Evolutionary conservation across 1,139 yeast species (phyloP).

Genomic region (Taiozyma sp.): DNA sequence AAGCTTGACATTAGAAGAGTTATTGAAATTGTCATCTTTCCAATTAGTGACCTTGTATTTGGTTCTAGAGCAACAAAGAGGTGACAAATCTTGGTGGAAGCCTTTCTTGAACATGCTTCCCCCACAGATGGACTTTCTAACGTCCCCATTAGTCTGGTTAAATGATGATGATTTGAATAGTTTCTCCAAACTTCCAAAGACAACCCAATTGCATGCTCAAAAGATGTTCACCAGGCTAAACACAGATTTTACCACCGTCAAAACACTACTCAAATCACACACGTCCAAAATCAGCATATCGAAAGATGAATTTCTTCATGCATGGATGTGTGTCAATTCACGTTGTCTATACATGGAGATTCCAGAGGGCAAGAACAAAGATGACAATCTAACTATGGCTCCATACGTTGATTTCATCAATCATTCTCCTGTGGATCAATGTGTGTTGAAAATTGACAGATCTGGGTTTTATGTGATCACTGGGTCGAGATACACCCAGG

Average conservation of each 20-base stretch:
- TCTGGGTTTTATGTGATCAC: constrained; percentile 49
- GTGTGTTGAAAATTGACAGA: constrained; percentile 41
- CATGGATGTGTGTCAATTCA: constrained; percentile 87
- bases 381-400: constrained; percentile 80
- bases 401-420: constrained; percentile 89
- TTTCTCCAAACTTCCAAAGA: constrained; percentile 35
- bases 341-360: constrained; percentile 81
- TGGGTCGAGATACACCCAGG: constrained; percentile 30
- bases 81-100: constrained; percentile 47
- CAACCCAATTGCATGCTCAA: constrained; percentile 31
- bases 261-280: constrained; percentile 11
- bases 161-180: constrained; percentile 24
- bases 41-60: constrained; percentile 23
- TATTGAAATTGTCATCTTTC: constrained; percentile 27
- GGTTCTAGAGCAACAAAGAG: constrained; percentile 14
- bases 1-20: constrained; percentile 15
- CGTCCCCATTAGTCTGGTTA: constrained; percentile 51
- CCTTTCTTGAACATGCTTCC: constrained; percentile 63
- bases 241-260: constrained; percentile 33
- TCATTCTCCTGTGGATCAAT: constrained; percentile 56
- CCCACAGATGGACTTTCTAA: constrained; percentile 36
- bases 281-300: constrained; percentile 2
- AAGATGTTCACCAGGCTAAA: constrained; percentile 35
- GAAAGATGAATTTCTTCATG: constrained; percentile 43
- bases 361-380: constrained; percentile 41